A percentile compares a stretch with the other conserved stretches of the same genome.
Evolutionary conservation across 2,329 filamentous ascomycete genomes (phyloP).

Genomic region (Botrytis byssoidea): DNA sequence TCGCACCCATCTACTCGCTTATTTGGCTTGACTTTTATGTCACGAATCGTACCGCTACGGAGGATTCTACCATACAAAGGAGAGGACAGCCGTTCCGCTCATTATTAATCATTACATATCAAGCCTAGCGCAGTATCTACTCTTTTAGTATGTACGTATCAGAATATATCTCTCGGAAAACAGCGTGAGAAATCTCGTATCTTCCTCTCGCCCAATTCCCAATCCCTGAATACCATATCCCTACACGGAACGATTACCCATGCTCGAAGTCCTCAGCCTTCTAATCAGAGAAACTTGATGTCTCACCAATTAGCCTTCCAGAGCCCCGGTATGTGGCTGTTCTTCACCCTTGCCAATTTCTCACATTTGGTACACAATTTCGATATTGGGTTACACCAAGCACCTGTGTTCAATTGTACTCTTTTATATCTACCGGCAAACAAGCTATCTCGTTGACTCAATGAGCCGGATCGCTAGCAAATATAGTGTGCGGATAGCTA

Average conservation of each 20-base stretch:
- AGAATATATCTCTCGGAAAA: conserved; percentile 4
- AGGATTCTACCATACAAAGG: neutral
- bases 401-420: neutral
- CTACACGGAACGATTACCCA: conserved; percentile 7
- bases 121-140: neutral
- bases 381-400: neutral
- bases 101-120: neutral
- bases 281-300: neutral
- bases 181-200: conserved; percentile 18
- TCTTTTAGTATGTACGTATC: neutral
- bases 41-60: neutral
- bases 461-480: neutral
- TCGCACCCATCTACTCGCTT: conserved; percentile 2
- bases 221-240: neutral
- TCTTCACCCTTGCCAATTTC: neutral
- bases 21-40: neutral
- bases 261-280: conserved; percentile 8
- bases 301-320: conserved; percentile 15
- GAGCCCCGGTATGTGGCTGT: conserved; percentile 7
- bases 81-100: too few species aligned
- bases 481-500: neutral
- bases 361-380: neutral
- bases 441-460: neutral
- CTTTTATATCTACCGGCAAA: neutral
- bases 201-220: neutral